Evolutionary conservation across 192 early-diverging fungal genomes (phyloP), one percentile per base, ranked within the genome.

Genomic region (Martensiomyces pterosporus): DNA sequence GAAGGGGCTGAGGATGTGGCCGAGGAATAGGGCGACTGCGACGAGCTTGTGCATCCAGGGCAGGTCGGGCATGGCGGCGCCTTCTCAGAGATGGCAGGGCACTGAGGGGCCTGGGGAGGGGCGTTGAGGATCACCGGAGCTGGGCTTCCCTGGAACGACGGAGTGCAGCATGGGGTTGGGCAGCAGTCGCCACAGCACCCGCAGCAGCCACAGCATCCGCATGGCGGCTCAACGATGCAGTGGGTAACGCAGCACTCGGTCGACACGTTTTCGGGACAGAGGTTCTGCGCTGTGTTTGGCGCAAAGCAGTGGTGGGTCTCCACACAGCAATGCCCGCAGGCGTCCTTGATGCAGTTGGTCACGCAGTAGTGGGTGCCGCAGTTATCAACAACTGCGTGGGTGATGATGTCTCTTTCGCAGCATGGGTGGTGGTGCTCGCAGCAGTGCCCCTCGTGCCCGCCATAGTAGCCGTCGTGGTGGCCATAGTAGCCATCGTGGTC

Each of bases 331-430:
- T 73, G 60, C 48, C 69, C 63, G 43, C 62, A 73, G 16, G 61
- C 61, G n/a, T 72, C 69, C 62, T 72, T 72, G 57, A 72, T 44
- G 40, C 69, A 72, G 62, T 56, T 72, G 29, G 61, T 65, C 43
- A 72, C 69, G 38, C 69, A 72, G 69, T 72, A 72, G 69, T 72
- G 69, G 4, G 69, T 72, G 45, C 62, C 69, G 36, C 62, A 72
- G 53, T 60, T 65, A 32, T 72, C 69, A 18, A 62, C 69, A 3
- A 72, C 21, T 0, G 69, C 69, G 34, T 72, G 69, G 2, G 69
- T 72, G 13, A 64, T 52, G 2, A 64, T 47, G 44, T 43, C 44
- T 41, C 57, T 60, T 43, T 72, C 62, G 57, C 68, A 64, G 61
- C 57, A 60, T 22, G 41, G 34, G 61, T 64, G 49, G 43, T 55